phyloP scores from a whole-genome alignment of 805 yeast species.

The Danielozyma ontarioensis region DNA sequence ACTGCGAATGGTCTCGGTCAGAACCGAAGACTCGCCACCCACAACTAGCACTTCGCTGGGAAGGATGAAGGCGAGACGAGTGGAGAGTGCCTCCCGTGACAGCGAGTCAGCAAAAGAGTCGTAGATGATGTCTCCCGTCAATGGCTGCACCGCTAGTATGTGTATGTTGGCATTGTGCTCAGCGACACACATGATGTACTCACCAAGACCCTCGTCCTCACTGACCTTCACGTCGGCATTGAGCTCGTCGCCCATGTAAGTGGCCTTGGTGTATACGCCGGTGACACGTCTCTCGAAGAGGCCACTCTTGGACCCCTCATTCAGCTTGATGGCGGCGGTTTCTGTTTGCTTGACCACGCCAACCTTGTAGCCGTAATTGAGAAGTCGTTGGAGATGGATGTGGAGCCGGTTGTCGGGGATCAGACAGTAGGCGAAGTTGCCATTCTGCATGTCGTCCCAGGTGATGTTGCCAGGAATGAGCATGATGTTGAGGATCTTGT shows the following conservation, averaged over 20 bases:
- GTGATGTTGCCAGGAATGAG: constrained; percentile 64
- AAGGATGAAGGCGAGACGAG: constrained; percentile 64
- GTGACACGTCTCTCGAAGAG: constrained; percentile 68
- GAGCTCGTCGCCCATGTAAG: constrained; percentile 63
- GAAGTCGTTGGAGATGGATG: constrained; percentile 67
- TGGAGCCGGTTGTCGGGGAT: constrained; percentile 77
- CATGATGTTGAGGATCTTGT: constrained; percentile 64
- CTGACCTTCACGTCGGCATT: constrained; percentile 2
- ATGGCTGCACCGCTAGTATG: constrained; percentile 61
- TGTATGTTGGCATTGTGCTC: constrained; percentile 23
- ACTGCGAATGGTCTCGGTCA: constrained; percentile 22
- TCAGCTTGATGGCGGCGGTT: constrained; percentile 65
- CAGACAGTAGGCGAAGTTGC: constrained; percentile 76
- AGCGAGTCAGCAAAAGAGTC: constrained; percentile 65
- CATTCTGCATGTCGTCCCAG: constrained; percentile 45
- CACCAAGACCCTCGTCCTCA: constrained; percentile 30
- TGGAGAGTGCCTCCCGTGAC: constrained; percentile 60
- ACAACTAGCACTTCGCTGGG: constrained; percentile 70
- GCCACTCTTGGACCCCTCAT: constrained; percentile 36
- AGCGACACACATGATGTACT: constrained; percentile 44
- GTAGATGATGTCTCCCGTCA: constrained; percentile 69
- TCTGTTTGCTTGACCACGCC: constrained; percentile 87
- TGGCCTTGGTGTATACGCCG: constrained; percentile 74
- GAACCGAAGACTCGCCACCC: constrained; percentile 22
- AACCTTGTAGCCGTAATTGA: constrained; percentile 70